Base-by-base conservation (phyloP, 129 eudicot genomes). In the Rutidosis leptorrhynchoides region DNA sequence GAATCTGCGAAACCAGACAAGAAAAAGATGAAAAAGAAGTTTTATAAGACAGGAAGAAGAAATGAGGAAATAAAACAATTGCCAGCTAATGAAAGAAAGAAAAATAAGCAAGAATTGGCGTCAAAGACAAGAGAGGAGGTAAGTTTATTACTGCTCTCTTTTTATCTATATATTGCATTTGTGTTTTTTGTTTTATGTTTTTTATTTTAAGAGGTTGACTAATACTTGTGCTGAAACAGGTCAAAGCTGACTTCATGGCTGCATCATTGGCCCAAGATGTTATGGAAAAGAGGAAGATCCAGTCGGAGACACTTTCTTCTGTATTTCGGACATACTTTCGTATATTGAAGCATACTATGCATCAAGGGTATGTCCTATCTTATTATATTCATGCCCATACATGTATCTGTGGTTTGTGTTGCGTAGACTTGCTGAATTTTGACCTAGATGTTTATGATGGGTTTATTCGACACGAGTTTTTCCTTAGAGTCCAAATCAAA, bases 111-210 rank as follows among this genome's bases (percentile, higher is more conserved):
- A 73, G 98, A 92, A 53, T 22, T 77, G 77, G 72, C 84, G 54
- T 83, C 90, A 16, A 85, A 80, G 75, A 82, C 96, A n/a, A 58
- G 94, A 59, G 95, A 88, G 58, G 98, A 92, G 96, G 97, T 90
- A 74, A 17, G 23, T 49, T n/a, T 17, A 3, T 49, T 26, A 57
- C 14, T 1, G 24, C 4, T 24, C 22, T 42, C 20, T 7, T 1
- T 62, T 11, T 27, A 9, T n/a, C n/a, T 40, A 7, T 26, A 7
- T 19, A 12, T 28, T 26, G 40, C 63, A 27, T 19, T 30, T 42
- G 14, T 16, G 43, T 57, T 69, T 43, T 43, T 69, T 40, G 42
- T 23, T 40, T 6, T 25, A 22, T n/a, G n/a, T 21, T 67, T 67
- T 23, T 20, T 55, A 1, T 16, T 14, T 11, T 10, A 6, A 66